Evolutionary conservation across 495 filamentous ascomycete genomes (phyloP).

Genomic region (Podospora tetraspora): DNA sequence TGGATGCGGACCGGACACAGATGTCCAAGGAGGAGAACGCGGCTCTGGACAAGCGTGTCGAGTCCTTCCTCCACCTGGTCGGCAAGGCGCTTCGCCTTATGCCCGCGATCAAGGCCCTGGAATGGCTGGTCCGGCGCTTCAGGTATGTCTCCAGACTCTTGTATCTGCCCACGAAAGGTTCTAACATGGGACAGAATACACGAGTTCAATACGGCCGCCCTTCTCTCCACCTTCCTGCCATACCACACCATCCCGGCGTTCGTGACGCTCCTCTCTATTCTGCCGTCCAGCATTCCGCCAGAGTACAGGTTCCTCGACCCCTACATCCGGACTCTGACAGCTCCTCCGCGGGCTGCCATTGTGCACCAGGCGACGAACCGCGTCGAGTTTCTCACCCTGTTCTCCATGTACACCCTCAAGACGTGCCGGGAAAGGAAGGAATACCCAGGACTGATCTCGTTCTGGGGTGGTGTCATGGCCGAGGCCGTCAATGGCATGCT

Average conservation of each 20-base stretch:
- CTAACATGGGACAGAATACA: conserved; percentile 64
- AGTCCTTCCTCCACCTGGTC: conserved; percentile 74
- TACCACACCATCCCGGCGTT: conserved; percentile 83
- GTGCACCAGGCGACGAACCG: conserved; percentile 75
- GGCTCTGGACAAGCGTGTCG: conserved; percentile 69
- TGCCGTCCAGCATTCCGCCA: conserved; percentile 64
- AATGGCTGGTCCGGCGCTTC: conserved; percentile 91
- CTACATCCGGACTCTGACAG: conserved; percentile 67
- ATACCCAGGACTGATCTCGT: conserved; percentile 69
- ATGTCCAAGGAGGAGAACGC: conserved; percentile 77
- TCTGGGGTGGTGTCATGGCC: conserved; percentile 80
- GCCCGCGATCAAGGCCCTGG: conserved; percentile 81
- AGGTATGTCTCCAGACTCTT: conserved; percentile 49
- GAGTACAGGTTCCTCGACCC: conserved; percentile 81
- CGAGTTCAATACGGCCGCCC: conserved; percentile 73
- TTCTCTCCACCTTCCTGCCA: conserved; percentile 86
- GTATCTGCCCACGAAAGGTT: not conserved
- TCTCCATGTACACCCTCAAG: conserved; percentile 71
- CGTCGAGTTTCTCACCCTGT: conserved; percentile 57
- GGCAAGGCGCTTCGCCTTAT: conserved; percentile 71
- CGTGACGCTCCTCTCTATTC: conserved; percentile 70
- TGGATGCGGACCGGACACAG: conserved; percentile 73
- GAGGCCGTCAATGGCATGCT: conserved; percentile 77
- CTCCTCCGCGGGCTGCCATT: conserved; percentile 71
- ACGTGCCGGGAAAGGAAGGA: conserved; percentile 62